A percentile compares a stretch with the other conserved stretches of the same genome.
Evolutionary conservation across 73 alveolate species (phyloP).

Genomic region (Durusdinium trenchii): DNA sequence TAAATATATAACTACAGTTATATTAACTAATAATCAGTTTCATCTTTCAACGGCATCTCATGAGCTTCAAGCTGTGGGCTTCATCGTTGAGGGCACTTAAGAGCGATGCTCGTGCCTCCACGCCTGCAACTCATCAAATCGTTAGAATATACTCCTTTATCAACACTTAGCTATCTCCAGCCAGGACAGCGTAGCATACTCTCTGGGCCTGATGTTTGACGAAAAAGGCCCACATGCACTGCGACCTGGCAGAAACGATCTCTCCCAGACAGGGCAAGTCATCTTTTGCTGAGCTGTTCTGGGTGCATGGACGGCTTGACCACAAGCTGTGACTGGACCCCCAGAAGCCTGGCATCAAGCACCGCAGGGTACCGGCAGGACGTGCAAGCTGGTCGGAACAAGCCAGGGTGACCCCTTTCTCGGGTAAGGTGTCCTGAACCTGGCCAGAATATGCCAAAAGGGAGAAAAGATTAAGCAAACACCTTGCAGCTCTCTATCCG

Average conservation of each 20-base stretch:
- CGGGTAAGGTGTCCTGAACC: conserved; percentile 31
- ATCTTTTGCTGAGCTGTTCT: too few species aligned
- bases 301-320: not conserved
- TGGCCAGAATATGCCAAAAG: not conserved
- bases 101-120: not conserved
- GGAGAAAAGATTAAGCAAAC: not conserved
- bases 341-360: conserved; percentile 25
- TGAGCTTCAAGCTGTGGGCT: not conserved
- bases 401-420: conserved; percentile 1
- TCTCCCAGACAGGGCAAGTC: not conserved
- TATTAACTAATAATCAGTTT: not conserved
- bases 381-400: not conserved
- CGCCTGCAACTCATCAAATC: not conserved
- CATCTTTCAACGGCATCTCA: not conserved
- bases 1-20: too few species aligned
- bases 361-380: not conserved
- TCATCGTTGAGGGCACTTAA: not conserved
- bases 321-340: conserved; percentile 11
- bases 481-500: not conserved
- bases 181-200: not conserved
- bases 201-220: not conserved
- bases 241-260: not conserved
- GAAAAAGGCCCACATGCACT: not conserved
- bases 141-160: not conserved
- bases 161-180: not conserved